Base-by-base conservation (phyloP, 176 grass and related monocot genomes). In the Avena eriantha region DNA sequence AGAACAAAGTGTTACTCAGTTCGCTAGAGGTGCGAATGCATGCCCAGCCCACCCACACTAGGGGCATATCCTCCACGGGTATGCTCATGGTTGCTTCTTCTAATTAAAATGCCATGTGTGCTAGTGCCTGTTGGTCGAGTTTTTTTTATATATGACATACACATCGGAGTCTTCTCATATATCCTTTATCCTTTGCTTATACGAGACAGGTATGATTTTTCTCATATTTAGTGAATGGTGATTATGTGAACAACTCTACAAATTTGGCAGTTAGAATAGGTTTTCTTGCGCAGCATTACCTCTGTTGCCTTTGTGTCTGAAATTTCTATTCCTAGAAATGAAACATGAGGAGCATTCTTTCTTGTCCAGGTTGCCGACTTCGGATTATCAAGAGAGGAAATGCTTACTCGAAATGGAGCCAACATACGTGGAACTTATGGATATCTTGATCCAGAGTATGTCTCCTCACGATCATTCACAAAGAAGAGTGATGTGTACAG, bases 401-500 rank as follows among this genome's bases (percentile, higher is more conserved):
- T 88, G 67, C 61, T 94, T 76, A 99, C 87, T 80, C 82, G 77
- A 58, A 78, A 94, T 65, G 87, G 82, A 65, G 88, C 90, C 63
- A 93, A 90, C 47, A 94, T 99, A 76, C 90, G 80, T 63, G 97
- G 97, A 82, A 99, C 97, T 45, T 94, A 80, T 31, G 97, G 97
- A 73, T 99, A 96, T 84, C 91, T 98, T 78, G 96, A 98, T 79
- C 93, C 96, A 1, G 93, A 98, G 83, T 99, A 96, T 26, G 81
- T 99, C 46, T 96, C 97, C 8, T 94, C 97, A 34, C 87, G 90
- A 21, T 94, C 92, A 24, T 99, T 94, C 73, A 99, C 97, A 2
- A 96, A 99, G 87, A 99, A 99, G 90, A 99, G 94, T 78, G 97
- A 99, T 79, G 97, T 99, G 56, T 98, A 98, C 70, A 95, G 96